Evolutionary conservation across 495 filamentous ascomycete genomes (phyloP).

Genomic region (Penicillium chermesinum): DNA sequence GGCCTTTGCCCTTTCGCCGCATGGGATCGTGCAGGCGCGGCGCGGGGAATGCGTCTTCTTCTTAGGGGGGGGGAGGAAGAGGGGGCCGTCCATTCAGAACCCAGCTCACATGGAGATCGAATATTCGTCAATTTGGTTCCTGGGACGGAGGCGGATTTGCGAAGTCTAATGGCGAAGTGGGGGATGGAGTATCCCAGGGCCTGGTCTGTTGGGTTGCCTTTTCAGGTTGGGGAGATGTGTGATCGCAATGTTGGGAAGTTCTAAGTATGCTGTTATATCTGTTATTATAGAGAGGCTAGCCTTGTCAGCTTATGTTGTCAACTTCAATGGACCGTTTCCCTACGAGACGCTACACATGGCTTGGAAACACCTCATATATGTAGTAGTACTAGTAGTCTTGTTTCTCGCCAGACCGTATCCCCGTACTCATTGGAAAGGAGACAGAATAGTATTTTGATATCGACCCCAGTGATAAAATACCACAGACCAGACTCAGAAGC

Average conservation of each 20-base stretch:
- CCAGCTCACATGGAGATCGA: slow-evolving; percentile 17
- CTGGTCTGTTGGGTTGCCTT: slow-evolving; percentile 22
- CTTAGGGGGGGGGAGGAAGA: slow-evolving; percentile 19
- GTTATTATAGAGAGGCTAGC: no score
- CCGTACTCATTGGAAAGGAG: no score
- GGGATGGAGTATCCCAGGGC: slow-evolving; percentile 26
- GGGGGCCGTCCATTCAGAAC: slow-evolving; percentile 23
- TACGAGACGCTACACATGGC: no score
- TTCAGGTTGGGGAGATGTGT: slow-evolving; percentile 3
- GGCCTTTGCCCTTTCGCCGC: slow-evolving; percentile 2
- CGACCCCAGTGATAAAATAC: no score
- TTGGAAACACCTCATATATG: no score
- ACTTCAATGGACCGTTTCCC: no score
- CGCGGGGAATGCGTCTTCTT: slow-evolving; percentile 21
- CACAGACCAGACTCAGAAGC: no score
- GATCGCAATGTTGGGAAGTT: slow-evolving; percentile 17
- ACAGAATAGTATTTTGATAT: no score
- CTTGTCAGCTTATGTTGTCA: no score
- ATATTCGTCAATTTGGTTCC: slow-evolving; percentile 27
- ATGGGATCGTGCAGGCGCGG: slow-evolving; percentile 10
- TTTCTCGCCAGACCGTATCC: no score
- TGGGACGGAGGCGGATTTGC: slow-evolving; percentile 16
- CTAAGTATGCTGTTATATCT: no score
- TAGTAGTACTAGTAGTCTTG: no score
- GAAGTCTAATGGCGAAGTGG: slow-evolving; percentile 19